Evolutionary conservation across 106 monocot species (phyloP), one percentile per base, ranked within the genome.

Genomic region (Phalaenopsis aphrodite): DNA sequence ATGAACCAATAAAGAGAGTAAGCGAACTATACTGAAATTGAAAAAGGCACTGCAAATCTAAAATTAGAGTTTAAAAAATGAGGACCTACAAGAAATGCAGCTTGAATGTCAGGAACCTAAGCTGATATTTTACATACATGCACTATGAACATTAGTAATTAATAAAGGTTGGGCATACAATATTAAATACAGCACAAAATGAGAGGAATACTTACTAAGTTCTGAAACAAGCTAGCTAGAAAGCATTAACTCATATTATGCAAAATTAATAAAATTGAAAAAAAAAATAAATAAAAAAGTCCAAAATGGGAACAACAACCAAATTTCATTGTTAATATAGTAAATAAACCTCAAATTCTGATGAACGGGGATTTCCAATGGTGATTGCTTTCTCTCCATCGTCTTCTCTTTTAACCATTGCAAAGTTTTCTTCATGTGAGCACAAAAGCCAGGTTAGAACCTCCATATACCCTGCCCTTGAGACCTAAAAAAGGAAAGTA

Each of bases 401-500:
- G 79, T 89, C 86, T 58, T 55, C 78, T 71, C 95, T 79, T 69
- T 89, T 93, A 77, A 99, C 78, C 91, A 91, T 89, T 76, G 86
- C 80, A 79, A 99, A 95, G 64, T 95, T 99, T 43, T 99, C 99
- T 77, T 95, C 94, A 82, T 88, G 79, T 72, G 95, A 99, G 75
- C 94, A 88, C 45, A 99, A 87, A 67, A 94, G 79, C 93, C 94
- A 99, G 48, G 93, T 99, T 47, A 99, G 75, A 39, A 99, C 99
- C 88, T 99, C 99, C 91, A 93, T 90, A 79, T 93, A 99, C 18
- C 99, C 99, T 78, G 91, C 91, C 80, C 85, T 87, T 79, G 88
- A 88, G 71, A 93, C 95, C 99, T 99, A 83, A 30, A 42, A 84
- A 19, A 42, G 7, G 48, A 75, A 47, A 75, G 21, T 12, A 42